These are phyloP conservation scores for Candida loeiensis DNA, from an alignment of 805 yeast species.

Conservation along the genomic window DNA sequence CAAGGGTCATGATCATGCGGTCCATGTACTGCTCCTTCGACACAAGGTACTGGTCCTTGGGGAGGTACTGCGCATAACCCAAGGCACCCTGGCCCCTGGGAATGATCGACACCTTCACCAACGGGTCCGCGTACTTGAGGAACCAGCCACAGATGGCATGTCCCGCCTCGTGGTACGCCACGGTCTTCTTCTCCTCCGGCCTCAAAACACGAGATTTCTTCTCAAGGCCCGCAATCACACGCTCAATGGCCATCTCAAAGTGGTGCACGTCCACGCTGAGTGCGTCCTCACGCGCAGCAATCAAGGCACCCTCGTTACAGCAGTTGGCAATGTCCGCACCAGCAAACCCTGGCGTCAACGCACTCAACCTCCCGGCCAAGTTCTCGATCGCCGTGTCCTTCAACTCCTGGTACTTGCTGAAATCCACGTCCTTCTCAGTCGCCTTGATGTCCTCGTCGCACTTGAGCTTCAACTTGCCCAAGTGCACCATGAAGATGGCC, in stretches of 20 bases:
- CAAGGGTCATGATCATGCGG: conserved; percentile 90
- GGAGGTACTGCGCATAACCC: conserved; percentile 94
- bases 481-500: conserved; percentile 78
- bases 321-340: conserved; percentile 97
- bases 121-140: conserved; percentile 82
- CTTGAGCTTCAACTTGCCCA: conserved; percentile 53
- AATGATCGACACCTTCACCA: conserved; percentile 87
- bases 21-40: conserved; percentile 73
- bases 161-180: conserved; percentile 95
- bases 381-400: conserved; percentile 47
- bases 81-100: conserved; percentile 94
- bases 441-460: conserved; percentile 37
- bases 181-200: conserved; percentile 76
- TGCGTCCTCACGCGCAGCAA: conserved; percentile 80
- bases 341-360: conserved; percentile 91
- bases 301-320: conserved; percentile 90
- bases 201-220: conserved; percentile 76
- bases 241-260: conserved; percentile 89
- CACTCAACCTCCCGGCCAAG: conserved; percentile 80
- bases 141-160: conserved; percentile 97
- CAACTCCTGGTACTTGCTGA: conserved; percentile 36
- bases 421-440: conserved; percentile 35
- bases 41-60: conserved; percentile 80
- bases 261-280: conserved; percentile 60
- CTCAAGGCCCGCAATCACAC: conserved; percentile 93